Evolutionary conservation across 2,329 filamentous ascomycete species (phyloP), one percentile per base, ranked within the genome.

Genomic region (Botrytis aclada): DNA sequence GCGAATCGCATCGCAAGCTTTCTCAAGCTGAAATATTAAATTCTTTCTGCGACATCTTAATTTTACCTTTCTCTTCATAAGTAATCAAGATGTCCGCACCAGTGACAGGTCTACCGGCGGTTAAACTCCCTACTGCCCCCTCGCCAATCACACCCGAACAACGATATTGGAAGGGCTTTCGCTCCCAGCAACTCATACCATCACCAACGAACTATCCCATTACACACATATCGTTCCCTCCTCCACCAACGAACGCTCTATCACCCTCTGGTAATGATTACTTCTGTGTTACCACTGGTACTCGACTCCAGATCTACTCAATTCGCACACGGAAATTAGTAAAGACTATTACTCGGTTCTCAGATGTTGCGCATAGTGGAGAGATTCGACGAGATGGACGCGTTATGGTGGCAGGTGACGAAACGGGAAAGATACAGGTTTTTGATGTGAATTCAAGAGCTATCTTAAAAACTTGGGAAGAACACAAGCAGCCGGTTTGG

Each of bases 401-500:
- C 75, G 92, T 99, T 73, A 84, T 99, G 78, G 92, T 97, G 51
- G 94, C 95, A 45, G 95, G 95, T 79, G 95, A 98, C 78, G 95
- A 98, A 81, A 92, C 90, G 58, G 97, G 97, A 73, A 90, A 92
- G 75, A 93, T 99, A 77, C 97, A 99, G 83, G 94, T 98, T 20
- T 99, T 98, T 80, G 96, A 99, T 80, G 90, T 97, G 69, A 90
- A 88, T 81, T 95, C 94, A 73, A 88, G 96, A 76, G 94, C 94
- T 5, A 97, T 99, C 77, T 84, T 99, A 78, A 95, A 96, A 85
- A 98, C 95, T 69, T 99, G 96, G 95, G 90, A 91, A 76, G 90
- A 95, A 78, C 95, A 98, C 84, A 95, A 94, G 84, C 95, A 97
- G 86, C 93, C 96, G 22, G 93, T 97, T 37, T 98, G 95, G 91